phyloP scores from a whole-genome alignment of 2,329 filamentous ascomycete species.

The Rutstroemia sp. region DNA sequence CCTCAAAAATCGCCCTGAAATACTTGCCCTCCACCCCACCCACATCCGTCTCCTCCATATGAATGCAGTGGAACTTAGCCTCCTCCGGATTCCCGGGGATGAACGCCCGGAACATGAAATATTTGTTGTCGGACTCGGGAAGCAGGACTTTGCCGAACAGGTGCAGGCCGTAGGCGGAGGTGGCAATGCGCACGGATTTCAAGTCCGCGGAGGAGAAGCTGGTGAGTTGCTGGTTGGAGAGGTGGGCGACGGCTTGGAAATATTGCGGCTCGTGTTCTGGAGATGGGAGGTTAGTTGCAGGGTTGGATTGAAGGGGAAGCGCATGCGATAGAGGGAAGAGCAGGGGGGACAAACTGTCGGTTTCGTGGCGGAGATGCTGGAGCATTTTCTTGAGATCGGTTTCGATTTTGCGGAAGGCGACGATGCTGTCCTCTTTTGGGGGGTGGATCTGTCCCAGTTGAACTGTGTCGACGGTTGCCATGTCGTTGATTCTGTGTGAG shows the following conservation, averaged over 20 bases:
- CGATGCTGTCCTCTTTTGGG: conserved; percentile 44
- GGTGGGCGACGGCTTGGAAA: conserved; percentile 39
- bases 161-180: conserved; percentile 41
- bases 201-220: conserved; percentile 34
- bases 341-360: conserved; percentile 33
- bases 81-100: conserved; percentile 34
- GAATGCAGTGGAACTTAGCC: conserved; percentile 40
- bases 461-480: conserved; percentile 41
- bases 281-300: neutral
- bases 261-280: conserved; percentile 48
- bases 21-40: conserved; percentile 34
- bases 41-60: conserved; percentile 36
- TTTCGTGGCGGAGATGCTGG: conserved; percentile 40
- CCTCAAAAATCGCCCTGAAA: conserved; percentile 40
- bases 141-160: conserved; percentile 43
- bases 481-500: conserved; percentile 10
- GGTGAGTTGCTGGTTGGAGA: conserved; percentile 26
- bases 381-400: conserved; percentile 45
- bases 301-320: neutral
- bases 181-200: conserved; percentile 37
- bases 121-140: conserved; percentile 35
- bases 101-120: conserved; percentile 43
- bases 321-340: neutral
- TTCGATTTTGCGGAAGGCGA: conserved; percentile 42
- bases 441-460: conserved; percentile 35